Evolutionary conservation across 2,329 filamentous ascomycete species (phyloP).

Genomic region (Fusarium agapanthi): DNA sequence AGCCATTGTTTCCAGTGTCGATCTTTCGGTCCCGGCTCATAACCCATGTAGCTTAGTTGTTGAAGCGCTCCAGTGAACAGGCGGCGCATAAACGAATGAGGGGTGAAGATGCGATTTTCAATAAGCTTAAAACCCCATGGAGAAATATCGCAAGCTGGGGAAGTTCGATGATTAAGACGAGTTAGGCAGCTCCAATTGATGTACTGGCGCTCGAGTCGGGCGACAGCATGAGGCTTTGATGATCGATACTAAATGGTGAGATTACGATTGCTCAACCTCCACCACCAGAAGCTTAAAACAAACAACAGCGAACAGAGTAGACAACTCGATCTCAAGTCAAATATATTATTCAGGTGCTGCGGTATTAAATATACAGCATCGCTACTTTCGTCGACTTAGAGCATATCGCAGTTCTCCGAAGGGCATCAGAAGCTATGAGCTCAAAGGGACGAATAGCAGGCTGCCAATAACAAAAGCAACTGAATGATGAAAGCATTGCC

Average conservation of each 20-base stretch:
- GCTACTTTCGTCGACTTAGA: neutral
- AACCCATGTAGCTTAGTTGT: constrained; percentile 11
- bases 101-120: neutral
- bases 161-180: neutral
- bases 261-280: neutral
- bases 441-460: neutral
- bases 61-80: constrained; percentile 31
- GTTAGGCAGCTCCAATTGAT: neutral
- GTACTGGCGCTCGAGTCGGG: constrained; percentile 16
- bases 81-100: constrained; percentile 27
- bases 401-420: neutral
- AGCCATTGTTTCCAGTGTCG: constrained; percentile 4
- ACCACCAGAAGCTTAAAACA: neutral
- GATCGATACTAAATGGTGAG: neutral
- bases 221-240: neutral
- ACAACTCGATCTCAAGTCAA: neutral
- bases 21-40: constrained; percentile 3
- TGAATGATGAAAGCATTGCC: neutral
- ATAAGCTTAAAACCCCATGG: neutral
- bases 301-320: neutral
- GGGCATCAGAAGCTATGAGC: neutral
- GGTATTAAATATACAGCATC: neutral
- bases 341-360: neutral
- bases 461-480: neutral
- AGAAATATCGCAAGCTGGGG: neutral